These are phyloP conservation scores for Microdochium trichocladiopsis DNA, from an alignment of 2,329 filamentous ascomycete species.

Conservation along the genomic window DNA sequence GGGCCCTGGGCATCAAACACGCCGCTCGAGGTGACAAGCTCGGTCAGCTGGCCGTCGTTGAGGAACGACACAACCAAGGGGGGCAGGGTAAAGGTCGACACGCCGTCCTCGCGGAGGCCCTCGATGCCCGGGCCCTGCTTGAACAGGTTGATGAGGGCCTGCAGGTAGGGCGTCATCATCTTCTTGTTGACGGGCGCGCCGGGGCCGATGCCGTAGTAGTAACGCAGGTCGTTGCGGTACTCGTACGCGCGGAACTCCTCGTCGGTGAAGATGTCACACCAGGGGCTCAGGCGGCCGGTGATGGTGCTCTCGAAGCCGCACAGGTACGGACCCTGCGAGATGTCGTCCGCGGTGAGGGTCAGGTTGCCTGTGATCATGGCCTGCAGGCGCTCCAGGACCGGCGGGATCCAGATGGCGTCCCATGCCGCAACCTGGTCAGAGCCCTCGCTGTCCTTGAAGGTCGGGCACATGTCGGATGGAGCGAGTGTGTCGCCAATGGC, in stretches of 20 bases:
- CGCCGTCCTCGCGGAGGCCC: conserved; percentile 27
- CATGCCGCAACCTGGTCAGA: conserved; percentile 37
- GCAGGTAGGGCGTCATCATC: conserved; percentile 56
- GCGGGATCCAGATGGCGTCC: conserved; percentile 44
- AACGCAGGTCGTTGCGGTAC: conserved; percentile 61
- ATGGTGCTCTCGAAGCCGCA: conserved; percentile 68
- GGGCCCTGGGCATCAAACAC: conserved; percentile 50
- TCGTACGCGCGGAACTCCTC: conserved; percentile 58
- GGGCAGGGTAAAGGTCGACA: conserved; percentile 40
- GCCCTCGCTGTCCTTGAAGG: conserved; percentile 46
- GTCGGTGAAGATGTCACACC: conserved; percentile 55
- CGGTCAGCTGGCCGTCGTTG: conserved; percentile 60
- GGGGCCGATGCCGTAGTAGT: conserved; percentile 59
- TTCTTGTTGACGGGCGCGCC: conserved; percentile 44
- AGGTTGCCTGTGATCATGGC: conserved; percentile 44
- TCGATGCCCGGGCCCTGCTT: conserved; percentile 43
- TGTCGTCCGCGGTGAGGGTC: conserved; percentile 43
- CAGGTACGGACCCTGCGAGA: conserved; percentile 57
- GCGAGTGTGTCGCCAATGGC: conserved; percentile 56
- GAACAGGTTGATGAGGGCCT: conserved; percentile 45
- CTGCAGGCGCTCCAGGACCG: conserved; percentile 47
- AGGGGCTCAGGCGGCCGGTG: conserved; percentile 51
- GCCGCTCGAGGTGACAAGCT: conserved; percentile 51
- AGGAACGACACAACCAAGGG: conserved; percentile 54
- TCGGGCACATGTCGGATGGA: conserved; percentile 55